A percentile compares a stretch with the other conserved stretches of the same genome.
phyloP scores from a whole-genome alignment of 2,329 filamentous ascomycete species.

The Pezicula neosporulosa region DNA sequence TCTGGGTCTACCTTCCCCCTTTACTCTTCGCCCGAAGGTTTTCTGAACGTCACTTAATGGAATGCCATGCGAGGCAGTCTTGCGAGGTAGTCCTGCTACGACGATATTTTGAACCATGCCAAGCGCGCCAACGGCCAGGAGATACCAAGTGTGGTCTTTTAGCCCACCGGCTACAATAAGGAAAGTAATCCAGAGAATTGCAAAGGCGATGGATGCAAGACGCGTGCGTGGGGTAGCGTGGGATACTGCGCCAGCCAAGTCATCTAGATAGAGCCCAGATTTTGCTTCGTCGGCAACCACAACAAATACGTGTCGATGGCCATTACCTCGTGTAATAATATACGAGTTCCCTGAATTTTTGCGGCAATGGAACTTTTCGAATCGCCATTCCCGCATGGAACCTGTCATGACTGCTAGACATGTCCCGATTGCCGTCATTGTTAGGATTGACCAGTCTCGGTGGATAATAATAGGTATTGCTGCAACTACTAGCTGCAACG shows the following conservation, averaged over 20 bases:
- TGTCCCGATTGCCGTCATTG: constrained; percentile 36
- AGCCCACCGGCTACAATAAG: constrained; percentile 36
- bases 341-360: constrained; percentile 22
- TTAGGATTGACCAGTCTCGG: constrained; percentile 27
- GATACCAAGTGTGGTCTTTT: constrained; percentile 35
- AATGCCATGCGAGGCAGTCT: constrained; percentile 21
- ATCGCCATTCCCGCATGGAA: constrained; percentile 36
- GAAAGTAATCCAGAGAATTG: constrained; percentile 35
- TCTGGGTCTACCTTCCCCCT: neutral
- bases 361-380: constrained; percentile 40
- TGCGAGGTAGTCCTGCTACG: constrained; percentile 28
- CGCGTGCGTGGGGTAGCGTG: neutral
- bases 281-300: neutral
- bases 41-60: constrained; percentile 1
- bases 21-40: neutral
- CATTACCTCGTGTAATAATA: constrained; percentile 37
- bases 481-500: constrained; percentile 12
- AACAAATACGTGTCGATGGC: constrained; percentile 26
- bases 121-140: constrained; percentile 35
- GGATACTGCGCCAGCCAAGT: neutral
- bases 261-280: neutral
- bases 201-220: constrained; percentile 19
- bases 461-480: constrained; percentile 9
- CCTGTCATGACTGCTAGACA: constrained; percentile 32
- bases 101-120: constrained; percentile 38